These are phyloP conservation scores for Aspergillus sclerotiicarbonarius DNA, from an alignment of 495 filamentous ascomycete genomes.

Conservation along the genomic window DNA sequence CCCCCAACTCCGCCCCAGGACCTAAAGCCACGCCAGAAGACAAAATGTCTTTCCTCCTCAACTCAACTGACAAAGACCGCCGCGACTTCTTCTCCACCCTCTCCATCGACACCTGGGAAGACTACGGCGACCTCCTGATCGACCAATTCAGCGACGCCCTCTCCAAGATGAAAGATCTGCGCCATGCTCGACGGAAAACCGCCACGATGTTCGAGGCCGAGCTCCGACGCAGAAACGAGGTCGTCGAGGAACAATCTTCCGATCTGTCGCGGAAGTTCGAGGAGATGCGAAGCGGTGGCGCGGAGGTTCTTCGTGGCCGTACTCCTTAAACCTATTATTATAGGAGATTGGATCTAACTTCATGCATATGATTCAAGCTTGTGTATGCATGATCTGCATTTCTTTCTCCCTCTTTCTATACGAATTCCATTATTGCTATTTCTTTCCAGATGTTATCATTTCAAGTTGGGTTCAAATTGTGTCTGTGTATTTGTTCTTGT, in stretches of 20 bases:
- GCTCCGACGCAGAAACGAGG: slow-evolving; percentile 49
- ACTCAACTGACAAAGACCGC: slow-evolving; percentile 45
- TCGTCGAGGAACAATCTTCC: slow-evolving; percentile 33
- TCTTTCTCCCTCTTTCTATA: neutral
- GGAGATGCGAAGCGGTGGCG: slow-evolving; percentile 44
- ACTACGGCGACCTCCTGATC: slow-evolving; percentile 77
- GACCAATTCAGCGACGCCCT: slow-evolving; percentile 64
- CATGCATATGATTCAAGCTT: neutral
- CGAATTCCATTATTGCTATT: neutral
- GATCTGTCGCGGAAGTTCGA: slow-evolving; percentile 41
- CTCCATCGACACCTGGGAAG: slow-evolving; percentile 73
- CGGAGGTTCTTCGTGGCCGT: slow-evolving; percentile 41
- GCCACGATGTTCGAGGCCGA: slow-evolving; percentile 69
- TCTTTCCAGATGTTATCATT: neutral
- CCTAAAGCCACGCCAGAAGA: slow-evolving; percentile 17
- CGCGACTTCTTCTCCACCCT: slow-evolving; percentile 62
- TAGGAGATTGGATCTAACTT: no score
- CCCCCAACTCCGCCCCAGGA: slow-evolving; percentile 9
- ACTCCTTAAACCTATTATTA: slow-evolving; percentile 21
- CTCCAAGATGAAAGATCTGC: slow-evolving; percentile 58
- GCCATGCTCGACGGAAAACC: slow-evolving; percentile 63
- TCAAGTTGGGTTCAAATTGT: neutral
- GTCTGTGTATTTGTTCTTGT: neutral
- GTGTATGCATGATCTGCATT: neutral
- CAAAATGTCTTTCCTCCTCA: slow-evolving; percentile 30